Evolutionary conservation across 768 basidiomycete species (phyloP), one percentile per base, ranked within the genome.

Genomic region (Naganishia vishniacii): DNA sequence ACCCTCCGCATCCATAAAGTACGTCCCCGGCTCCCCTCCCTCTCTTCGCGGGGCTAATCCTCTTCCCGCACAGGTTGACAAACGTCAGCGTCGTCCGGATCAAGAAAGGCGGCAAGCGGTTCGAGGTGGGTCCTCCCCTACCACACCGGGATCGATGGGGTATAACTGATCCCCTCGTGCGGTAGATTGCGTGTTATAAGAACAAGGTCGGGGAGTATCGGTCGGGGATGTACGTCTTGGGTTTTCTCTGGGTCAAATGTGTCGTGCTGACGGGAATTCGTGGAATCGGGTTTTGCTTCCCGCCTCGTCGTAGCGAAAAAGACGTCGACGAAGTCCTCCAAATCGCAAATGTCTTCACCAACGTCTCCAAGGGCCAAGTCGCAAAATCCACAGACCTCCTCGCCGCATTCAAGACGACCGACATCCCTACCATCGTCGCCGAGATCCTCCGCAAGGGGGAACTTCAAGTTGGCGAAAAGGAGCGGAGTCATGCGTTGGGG

Each of bases 201-300:
- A 99, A 99, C 79, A 97, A 97, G 79, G 95, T 99, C 28, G 90
- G 93, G 70, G 93, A 95, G 76, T 99, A 87, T 84, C 81, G 95
- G 64, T 90, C 84, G 64, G 92, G 92, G 66, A 88, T 94, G 86
- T 90, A 78, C 74, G 86, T 80, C 29, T 29, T n/a, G n/a, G 16
- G 23, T 16, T 9, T 25, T 46, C 31, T 46, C 63, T 51, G 31
- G 28, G 29, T 13, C 13, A 37, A 29, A 20, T 62, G 47, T n/a
- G 37, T 62, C 26, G 34, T 7, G 18, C 34, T 18, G 20, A 34
- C 51, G 26, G 51, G n/a, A n/a, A n/a, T n/a, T n/a, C n/a, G n/a
- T n/a, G n/a, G n/a, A n/a, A n/a, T n/a, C n/a, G n/a, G n/a, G n/a
- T n/a, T n/a, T n/a, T n/a, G 7, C 20, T 31, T 31, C 26, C 40